These are phyloP conservation scores for Aegilops umbellulata DNA, from an alignment of 176 grass and related monocot species.

Conservation along the genomic window DNA sequence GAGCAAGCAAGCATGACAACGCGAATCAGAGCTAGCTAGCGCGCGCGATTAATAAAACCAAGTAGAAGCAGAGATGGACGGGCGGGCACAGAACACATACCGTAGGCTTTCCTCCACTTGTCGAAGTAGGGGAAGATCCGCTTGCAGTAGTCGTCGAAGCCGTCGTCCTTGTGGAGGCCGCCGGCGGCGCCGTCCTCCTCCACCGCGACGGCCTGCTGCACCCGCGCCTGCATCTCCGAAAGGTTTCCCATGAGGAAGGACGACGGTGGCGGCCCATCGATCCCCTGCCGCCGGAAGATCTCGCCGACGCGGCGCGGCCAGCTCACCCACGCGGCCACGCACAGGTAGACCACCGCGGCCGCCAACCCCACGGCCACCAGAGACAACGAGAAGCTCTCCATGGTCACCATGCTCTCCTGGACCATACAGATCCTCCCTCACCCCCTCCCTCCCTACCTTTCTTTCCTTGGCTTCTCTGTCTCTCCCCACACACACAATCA, in stretches of 20 bases:
- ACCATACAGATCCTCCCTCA: background rate
- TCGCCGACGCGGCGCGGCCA: slow-evolving; percentile 37
- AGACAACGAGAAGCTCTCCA: slow-evolving; percentile 32
- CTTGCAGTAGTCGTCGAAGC: slow-evolving; percentile 70
- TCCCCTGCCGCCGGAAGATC: slow-evolving; percentile 58
- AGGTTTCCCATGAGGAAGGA: slow-evolving; percentile 71
- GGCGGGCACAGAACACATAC: slow-evolving; percentile 25
- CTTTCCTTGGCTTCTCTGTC: background rate
- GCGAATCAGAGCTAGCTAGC: background rate
- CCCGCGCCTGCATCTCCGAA: slow-evolving; percentile 63
- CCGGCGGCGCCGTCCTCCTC: background rate
- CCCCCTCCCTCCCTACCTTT: background rate
- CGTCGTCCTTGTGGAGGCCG: slow-evolving; percentile 40
- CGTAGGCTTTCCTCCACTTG: slow-evolving; percentile 89
- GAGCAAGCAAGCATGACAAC: background rate
- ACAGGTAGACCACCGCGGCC: slow-evolving; percentile 7
- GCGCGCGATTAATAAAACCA: too few species aligned
- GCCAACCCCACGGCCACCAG: slow-evolving; percentile 10
- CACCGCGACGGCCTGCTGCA: background rate
- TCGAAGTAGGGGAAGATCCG: slow-evolving; percentile 89
- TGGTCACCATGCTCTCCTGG: slow-evolving; percentile 11
- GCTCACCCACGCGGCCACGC: slow-evolving; percentile 47
- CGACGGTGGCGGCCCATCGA: slow-evolving; percentile 64
- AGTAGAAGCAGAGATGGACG: background rate
- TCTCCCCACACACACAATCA: background rate